Base-by-base conservation (phyloP, 139 green algal genomes). In the Cymbomonas tetramitiformis region DNA sequence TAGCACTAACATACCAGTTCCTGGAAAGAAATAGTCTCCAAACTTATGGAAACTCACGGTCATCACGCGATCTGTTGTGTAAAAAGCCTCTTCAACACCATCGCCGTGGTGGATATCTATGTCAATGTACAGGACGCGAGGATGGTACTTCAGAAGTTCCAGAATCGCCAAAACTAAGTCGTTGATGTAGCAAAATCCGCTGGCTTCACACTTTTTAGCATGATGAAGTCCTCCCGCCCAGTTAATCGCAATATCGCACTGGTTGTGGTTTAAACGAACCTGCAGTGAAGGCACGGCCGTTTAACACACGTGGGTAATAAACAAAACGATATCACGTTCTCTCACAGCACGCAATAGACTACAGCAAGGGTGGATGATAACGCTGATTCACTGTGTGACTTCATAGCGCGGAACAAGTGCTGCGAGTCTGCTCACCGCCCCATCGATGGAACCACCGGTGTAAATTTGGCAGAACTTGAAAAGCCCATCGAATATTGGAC, bases 151-250 rank as follows among this genome's bases (percentile, higher is more conserved):
- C 15, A 98, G 83, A 54, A 98, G 78, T 72, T 97, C 91, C 48
- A 98, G 67, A 28, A 95, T 95, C 47, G 74, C 90, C 30, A 98
- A 72, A 53, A 98, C 90, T 29, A 95, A 74, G 69, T 98, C 90
- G 65, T 98, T 98, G 0, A 96, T 68, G 51, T 95, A 98, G 65
- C 90, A 98, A 51, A 98, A 98, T 10, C 90, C 88, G 52, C 30
- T 64, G 24, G 80, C 86, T 67, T 95, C 78, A 1, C 51, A 65
- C 73, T 96, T 96, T 67, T 96, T 96, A 32, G 85, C 91, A 43
- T 98, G 91, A 68, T 98, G 91, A 60, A 98, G 73, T 2, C 91
- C 91, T 0, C 91, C 91, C 2, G 81, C 69, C 91, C 91, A 98
- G 73, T 98, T 97, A 73, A 98, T 93, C 23, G 84, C 86, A 4